Evolutionary conservation across 2,329 filamentous ascomycete species (phyloP).

Genomic region (Dothidotthia symphoricarpi): DNA sequence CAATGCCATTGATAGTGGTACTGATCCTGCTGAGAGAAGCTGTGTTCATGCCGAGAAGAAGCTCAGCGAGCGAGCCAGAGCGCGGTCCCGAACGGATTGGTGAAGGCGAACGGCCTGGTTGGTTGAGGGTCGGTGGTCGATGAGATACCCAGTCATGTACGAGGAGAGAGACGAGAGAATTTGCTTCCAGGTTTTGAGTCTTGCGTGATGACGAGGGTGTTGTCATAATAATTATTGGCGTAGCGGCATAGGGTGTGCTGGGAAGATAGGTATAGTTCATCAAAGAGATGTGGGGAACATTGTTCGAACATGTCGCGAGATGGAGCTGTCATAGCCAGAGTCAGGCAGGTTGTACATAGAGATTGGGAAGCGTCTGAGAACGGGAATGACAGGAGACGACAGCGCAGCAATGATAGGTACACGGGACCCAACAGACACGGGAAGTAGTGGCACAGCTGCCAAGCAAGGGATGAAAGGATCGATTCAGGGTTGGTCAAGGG

Average conservation of each 20-base stretch:
- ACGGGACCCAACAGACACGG: background rate
- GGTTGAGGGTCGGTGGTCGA: constrained; percentile 71
- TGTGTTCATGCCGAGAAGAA: constrained; percentile 89
- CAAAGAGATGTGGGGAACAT: constrained; percentile 85
- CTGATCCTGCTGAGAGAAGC: constrained; percentile 84
- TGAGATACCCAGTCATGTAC: constrained; percentile 98
- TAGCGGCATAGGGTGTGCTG: constrained; percentile 62
- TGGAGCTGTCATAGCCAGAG: constrained; percentile 66
- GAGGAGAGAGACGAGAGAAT: constrained; percentile 86
- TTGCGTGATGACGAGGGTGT: constrained; percentile 77
- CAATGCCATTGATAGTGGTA: constrained; percentile 89
- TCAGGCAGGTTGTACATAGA: background rate
- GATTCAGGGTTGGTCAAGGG: constrained; percentile 5
- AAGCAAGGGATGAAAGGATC: background rate
- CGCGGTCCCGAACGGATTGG: constrained; percentile 52
- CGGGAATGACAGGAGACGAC: background rate
- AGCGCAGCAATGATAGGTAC: background rate
- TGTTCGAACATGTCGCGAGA: constrained; percentile 82
- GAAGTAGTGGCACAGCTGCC: background rate
- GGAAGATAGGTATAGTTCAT: constrained; percentile 99
- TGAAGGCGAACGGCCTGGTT: constrained; percentile 56
- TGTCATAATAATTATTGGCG: constrained; percentile 80
- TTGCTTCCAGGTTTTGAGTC: constrained; percentile 75
- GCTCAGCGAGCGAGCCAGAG: constrained; percentile 72
- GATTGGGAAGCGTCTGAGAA: background rate